Percentiles rank a stretch among this genome's conserved stretches.
These are phyloP conservation scores for Inga leiocalycina DNA, from an alignment of 306 rosid genomes.

Conservation along the genomic window DNA sequence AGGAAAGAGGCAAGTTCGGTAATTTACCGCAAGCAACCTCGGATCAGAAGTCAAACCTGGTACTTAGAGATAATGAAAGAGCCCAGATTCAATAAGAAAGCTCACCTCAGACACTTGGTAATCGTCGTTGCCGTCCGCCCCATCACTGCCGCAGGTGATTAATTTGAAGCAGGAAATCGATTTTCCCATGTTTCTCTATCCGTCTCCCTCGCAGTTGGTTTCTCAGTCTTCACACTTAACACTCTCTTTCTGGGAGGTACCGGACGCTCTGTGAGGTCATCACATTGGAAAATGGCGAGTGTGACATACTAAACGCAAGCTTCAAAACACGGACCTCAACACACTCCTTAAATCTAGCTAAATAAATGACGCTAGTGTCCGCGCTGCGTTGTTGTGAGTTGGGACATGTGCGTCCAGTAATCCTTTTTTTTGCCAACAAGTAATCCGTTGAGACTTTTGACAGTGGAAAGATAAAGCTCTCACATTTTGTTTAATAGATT, in stretches of 20 bases:
- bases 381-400: constrained; percentile 29
- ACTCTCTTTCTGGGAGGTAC: constrained; percentile 28
- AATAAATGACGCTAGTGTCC: constrained; percentile 48
- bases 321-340: constrained; percentile 65
- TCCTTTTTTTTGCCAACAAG: not conserved
- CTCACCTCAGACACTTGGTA: constrained; percentile 60
- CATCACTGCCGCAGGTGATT: constrained; percentile 72
- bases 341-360: constrained; percentile 52
- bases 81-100: constrained; percentile 27
- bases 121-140: constrained; percentile 56
- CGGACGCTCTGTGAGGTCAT: constrained; percentile 42
- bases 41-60: constrained; percentile 18
- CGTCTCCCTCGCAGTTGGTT: not conserved
- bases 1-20: not conserved
- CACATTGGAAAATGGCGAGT: constrained; percentile 46
- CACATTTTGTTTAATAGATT: constrained; percentile 9
- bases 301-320: constrained; percentile 34
- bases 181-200: constrained; percentile 55
- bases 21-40: constrained; percentile 5
- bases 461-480: constrained; percentile 38
- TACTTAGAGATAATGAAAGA: not conserved
- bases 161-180: constrained; percentile 82
- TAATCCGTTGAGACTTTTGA: constrained; percentile 17
- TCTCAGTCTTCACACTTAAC: not conserved
- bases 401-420: not conserved